These are phyloP conservation scores for Trichoderma citrinoviride DNA, from an alignment of 2,329 filamentous ascomycete genomes.

Conservation along the genomic window DNA sequence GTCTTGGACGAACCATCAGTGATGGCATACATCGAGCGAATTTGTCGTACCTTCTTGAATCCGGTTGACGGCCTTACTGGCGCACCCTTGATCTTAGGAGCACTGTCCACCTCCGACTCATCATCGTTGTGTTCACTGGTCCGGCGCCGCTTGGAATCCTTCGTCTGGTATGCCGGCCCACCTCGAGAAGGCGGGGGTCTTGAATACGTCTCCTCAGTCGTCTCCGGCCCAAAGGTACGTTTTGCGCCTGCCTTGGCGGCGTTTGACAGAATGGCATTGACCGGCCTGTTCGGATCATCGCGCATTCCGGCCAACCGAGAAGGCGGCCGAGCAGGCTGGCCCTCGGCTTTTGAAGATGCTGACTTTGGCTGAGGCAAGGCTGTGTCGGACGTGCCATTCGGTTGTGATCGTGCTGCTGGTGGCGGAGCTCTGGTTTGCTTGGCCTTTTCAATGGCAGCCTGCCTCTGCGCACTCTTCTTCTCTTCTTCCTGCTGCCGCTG, in stretches of 20 bases:
- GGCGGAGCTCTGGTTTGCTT: constrained; percentile 64
- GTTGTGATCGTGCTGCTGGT: constrained; percentile 55
- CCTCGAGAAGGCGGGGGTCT: constrained; percentile 47
- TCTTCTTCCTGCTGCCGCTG: constrained; percentile 63
- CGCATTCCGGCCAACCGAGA: constrained; percentile 59
- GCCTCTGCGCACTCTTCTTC: constrained; percentile 64
- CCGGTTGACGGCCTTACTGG: constrained; percentile 77
- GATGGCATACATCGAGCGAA: constrained; percentile 22
- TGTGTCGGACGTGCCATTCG: constrained; percentile 50
- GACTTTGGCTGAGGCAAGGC: constrained; percentile 33
- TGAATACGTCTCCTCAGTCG: constrained; percentile 52
- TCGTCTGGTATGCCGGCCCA: constrained; percentile 62
- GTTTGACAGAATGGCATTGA: constrained; percentile 60
- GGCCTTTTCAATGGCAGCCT: constrained; percentile 61
- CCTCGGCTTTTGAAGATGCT: constrained; percentile 33
- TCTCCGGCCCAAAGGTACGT: constrained; percentile 66
- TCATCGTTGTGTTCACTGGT: constrained; percentile 71
- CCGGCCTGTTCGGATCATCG: constrained; percentile 60
- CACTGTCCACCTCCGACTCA: constrained; percentile 57
- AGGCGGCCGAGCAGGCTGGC: constrained; percentile 43
- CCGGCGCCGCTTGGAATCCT: constrained; percentile 76
- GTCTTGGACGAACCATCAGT: constrained; percentile 20
- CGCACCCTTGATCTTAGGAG: constrained; percentile 68
- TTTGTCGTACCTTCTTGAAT: constrained; percentile 58
- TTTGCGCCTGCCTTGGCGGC: constrained; percentile 64